phyloP scores from a whole-genome alignment of 2,329 filamentous ascomycete genomes.

The Neofusicoccum ribis region DNA sequence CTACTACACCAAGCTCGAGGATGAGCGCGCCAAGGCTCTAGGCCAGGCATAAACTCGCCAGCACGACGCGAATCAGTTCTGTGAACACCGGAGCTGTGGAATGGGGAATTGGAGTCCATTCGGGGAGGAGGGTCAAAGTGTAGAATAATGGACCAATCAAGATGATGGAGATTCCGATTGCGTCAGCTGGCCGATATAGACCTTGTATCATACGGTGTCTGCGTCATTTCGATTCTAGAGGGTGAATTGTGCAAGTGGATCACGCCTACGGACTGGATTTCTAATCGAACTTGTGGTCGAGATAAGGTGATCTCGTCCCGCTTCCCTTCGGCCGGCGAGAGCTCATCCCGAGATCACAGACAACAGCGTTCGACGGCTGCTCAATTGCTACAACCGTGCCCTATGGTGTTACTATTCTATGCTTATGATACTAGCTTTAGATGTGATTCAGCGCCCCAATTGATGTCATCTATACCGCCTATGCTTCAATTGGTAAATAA shows the following conservation, averaged over 20 bases:
- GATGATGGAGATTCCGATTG: constrained; percentile 11
- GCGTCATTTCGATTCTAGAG: no score
- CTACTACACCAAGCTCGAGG: constrained; percentile 65
- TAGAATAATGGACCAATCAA: constrained; percentile 17
- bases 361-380: no score
- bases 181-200: background rate
- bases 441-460: no score
- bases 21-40: constrained; percentile 55
- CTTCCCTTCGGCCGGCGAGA: no score
- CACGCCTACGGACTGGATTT: no score
- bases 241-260: background rate
- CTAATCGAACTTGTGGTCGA: no score
- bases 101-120: background rate
- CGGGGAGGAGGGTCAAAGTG: background rate
- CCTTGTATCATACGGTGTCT: no score
- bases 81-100: background rate
- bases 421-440: no score
- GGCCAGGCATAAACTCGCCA: constrained; percentile 35
- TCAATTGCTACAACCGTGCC: no score
- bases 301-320: no score
- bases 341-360: no score
- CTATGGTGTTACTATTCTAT: no score
- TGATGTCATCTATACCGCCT: background rate
- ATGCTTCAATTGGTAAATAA: background rate
- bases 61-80: background rate